A percentile compares a stretch with the other conserved stretches of the same genome.
phyloP scores from a whole-genome alignment of 306 rosid species.

The Sechiopsis laciniata region DNA sequence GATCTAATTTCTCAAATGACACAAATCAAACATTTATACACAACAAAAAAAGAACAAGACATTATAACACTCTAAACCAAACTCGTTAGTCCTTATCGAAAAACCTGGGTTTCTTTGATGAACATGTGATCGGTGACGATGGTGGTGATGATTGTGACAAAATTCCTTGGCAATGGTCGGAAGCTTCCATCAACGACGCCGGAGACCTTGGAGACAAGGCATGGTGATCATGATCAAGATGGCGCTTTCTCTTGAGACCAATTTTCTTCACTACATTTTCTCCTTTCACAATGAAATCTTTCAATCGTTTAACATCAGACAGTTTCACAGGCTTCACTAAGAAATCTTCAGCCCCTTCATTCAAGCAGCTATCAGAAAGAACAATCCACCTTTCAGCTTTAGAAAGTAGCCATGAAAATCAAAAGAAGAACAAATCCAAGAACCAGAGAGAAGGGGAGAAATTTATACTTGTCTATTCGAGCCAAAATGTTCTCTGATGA shows the following conservation, averaged over 20 bases:
- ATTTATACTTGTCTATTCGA: slow-evolving; percentile 70
- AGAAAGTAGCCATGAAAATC: background rate
- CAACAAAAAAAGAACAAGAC: background rate
- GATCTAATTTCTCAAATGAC: background rate
- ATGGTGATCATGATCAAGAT: too few relatives aligned
- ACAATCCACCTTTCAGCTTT: background rate
- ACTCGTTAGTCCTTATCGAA: background rate
- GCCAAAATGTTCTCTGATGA: slow-evolving; percentile 84
- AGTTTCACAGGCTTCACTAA: too few relatives aligned
- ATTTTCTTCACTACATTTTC: too few relatives aligned
- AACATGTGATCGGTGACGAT: background rate
- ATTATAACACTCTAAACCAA: background rate
- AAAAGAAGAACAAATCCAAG: background rate
- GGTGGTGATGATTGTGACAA: background rate
- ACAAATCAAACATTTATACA: slow-evolving; percentile 5
- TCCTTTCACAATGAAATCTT: too few relatives aligned
- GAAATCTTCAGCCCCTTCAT: too few relatives aligned
- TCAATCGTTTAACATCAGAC: too few relatives aligned
- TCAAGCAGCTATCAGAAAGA: slow-evolving; percentile 43
- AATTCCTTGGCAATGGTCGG: background rate
- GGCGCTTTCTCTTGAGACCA: too few relatives aligned
- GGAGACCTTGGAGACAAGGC: background rate
- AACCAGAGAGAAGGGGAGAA: background rate
- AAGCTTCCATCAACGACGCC: slow-evolving; percentile 25
- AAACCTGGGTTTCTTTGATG: slow-evolving; percentile 7